Percentiles rank a stretch among this genome's conserved stretches.
Evolutionary conservation across 2,329 filamentous ascomycete species (phyloP).

Genomic region (Dactylella cylindrospora): DNA sequence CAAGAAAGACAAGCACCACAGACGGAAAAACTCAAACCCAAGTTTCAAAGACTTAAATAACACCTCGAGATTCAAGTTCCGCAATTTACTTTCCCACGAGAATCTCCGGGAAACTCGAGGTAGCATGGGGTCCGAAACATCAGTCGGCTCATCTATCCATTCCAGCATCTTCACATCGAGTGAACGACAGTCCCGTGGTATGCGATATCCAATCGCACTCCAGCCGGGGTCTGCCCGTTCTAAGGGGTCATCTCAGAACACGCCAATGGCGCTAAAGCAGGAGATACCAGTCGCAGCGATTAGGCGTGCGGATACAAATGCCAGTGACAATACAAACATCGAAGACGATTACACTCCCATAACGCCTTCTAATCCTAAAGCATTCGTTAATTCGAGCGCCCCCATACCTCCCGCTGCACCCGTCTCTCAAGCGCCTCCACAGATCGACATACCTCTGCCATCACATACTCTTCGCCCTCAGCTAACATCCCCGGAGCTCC

Average conservation of each 20-base stretch:
- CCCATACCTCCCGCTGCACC: conserved; percentile 18
- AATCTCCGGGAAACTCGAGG: conserved; percentile 29
- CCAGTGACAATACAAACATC: conserved; percentile 28
- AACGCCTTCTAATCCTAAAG: conserved; percentile 26
- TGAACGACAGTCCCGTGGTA: conserved; percentile 38
- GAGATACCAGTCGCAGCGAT: conserved; percentile 27
- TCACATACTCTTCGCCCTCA: conserved; percentile 11
- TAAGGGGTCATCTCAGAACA: conserved; percentile 14
- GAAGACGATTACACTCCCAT: conserved; percentile 39
- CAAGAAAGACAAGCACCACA: conserved; percentile 40
- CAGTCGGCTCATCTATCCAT: conserved; percentile 37
- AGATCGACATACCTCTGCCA: conserved; percentile 23
- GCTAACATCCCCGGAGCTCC: conserved; percentile 25
- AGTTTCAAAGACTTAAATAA: conserved; percentile 38
- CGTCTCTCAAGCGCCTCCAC: conserved; percentile 4
- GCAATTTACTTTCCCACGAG: conserved; percentile 35
- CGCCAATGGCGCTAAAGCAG: conserved; percentile 16
- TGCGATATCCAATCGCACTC: conserved; percentile 33
- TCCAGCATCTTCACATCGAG: conserved; percentile 31
- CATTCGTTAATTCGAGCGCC: conserved; percentile 17
- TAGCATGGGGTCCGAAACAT: conserved; percentile 33
- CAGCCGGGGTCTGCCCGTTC: conserved; percentile 11
- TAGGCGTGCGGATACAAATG: conserved; percentile 22
- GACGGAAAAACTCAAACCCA: conserved; percentile 39
- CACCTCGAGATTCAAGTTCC: conserved; percentile 35